Evolutionary conservation across 345 rosid genomes (phyloP).

Genomic region (Gossypium australe): DNA sequence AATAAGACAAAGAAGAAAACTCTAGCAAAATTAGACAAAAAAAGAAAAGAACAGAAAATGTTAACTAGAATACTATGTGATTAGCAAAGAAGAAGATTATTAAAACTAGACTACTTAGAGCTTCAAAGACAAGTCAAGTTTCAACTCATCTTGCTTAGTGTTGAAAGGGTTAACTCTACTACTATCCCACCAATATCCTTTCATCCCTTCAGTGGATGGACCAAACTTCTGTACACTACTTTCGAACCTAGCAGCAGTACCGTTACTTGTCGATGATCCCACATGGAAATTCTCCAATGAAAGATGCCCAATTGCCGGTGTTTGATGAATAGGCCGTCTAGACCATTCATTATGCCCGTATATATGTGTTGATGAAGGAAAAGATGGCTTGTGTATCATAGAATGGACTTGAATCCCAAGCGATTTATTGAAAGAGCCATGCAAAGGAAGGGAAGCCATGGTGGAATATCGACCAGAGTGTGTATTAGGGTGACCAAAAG

Average conservation of each 20-base stretch:
- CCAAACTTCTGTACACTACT: constrained; percentile 28
- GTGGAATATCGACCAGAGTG: constrained; percentile 38
- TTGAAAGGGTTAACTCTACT: constrained; percentile 35
- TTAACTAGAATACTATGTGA: neutral
- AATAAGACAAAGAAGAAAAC: neutral
- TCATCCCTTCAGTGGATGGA: constrained; percentile 22
- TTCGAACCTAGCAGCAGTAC: constrained; percentile 32
- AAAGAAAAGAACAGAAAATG: neutral
- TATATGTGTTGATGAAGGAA: constrained; percentile 18
- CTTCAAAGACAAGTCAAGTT: constrained; percentile 91
- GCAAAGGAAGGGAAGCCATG: constrained; percentile 72
- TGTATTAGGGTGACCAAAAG: constrained; percentile 28
- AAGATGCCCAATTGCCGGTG: constrained; percentile 40
- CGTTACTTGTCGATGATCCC: constrained; percentile 22
- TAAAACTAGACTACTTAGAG: constrained; percentile 35
- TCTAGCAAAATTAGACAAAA: neutral
- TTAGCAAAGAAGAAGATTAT: neutral
- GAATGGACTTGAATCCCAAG: constrained; percentile 75
- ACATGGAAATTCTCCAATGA: constrained; percentile 20
- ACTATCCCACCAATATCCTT: constrained; percentile 41
- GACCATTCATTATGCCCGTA: constrained; percentile 39
- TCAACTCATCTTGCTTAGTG: constrained; percentile 55
- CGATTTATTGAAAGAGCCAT: constrained; percentile 52
- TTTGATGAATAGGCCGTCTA: constrained; percentile 38
- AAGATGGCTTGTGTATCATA: constrained; percentile 51